These are phyloP conservation scores for Vigna radiata DNA, from an alignment of 306 rosid genomes.

Conservation along the genomic window DNA sequence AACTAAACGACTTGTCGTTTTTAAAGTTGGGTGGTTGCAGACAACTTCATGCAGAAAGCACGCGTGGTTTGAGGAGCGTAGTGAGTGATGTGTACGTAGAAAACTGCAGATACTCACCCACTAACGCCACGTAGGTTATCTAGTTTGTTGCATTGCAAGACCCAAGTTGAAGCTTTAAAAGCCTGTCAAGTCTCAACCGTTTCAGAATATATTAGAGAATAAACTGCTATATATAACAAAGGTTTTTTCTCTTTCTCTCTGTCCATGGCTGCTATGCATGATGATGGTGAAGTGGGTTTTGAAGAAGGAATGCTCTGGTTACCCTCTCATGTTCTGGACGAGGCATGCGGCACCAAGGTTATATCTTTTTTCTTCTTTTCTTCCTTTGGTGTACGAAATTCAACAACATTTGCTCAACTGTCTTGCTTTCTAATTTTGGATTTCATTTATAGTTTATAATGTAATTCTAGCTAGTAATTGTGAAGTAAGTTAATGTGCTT, in stretches of 20 bases:
- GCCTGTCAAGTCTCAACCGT: slow-evolving; percentile 40
- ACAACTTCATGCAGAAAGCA: neutral
- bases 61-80: slow-evolving; percentile 11
- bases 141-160: slow-evolving; percentile 50
- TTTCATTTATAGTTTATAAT: too few species aligned
- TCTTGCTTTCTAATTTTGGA: too few species aligned
- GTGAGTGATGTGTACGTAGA: neutral
- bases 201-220: slow-evolving; percentile 33
- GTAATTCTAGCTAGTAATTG: too few species aligned
- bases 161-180: slow-evolving; percentile 65
- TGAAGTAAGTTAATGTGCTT: neutral
- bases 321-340: slow-evolving; percentile 62
- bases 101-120: neutral
- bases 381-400: too few species aligned
- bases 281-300: slow-evolving; percentile 53
- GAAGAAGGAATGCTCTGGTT: slow-evolving; percentile 72
- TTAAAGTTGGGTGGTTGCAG: neutral
- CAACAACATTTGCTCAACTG: too few species aligned
- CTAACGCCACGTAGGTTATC: slow-evolving; percentile 42
- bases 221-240: neutral
- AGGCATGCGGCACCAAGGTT: slow-evolving; percentile 16
- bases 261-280: slow-evolving; percentile 57
- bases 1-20: slow-evolving; percentile 26
- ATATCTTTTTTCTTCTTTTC: too few species aligned
- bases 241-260: neutral